Base-by-base conservation (phyloP, 73 alveolate genomes). In the Halteria grandinella region DNA sequence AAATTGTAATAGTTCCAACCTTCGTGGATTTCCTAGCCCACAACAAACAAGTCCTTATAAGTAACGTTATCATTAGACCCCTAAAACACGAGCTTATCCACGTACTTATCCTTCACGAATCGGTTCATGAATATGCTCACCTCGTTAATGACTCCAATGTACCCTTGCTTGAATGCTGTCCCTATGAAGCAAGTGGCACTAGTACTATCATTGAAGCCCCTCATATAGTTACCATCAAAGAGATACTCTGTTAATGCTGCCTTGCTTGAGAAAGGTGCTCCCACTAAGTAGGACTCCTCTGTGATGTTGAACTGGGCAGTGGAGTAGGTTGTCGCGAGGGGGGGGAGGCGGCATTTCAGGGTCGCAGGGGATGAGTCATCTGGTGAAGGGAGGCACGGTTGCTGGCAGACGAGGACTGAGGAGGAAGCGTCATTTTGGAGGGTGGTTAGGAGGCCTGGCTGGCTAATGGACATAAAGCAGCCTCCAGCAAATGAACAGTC, bases 401-500 rank as follows among this genome's bases (percentile, higher is more conserved):
- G 1, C 77, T 59, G 43, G n/a, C n/a, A n/a, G n/a, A n/a, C n/a
- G n/a, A n/a, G n/a, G n/a, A n/a, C n/a, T n/a, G n/a, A n/a, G n/a
- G n/a, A n/a, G n/a, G n/a, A n/a, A n/a, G n/a, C n/a, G n/a, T n/a
- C n/a, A n/a, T n/a, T n/a, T n/a, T n/a, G n/a, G n/a, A n/a, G n/a
- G n/a, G n/a, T n/a, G n/a, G n/a, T n/a, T n/a, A n/a, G n/a, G n/a
- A n/a, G n/a, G 17, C 79, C 79, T 18, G 66, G 52, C 5, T 6
- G 10, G 6, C 37, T 28, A 37, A 64, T n/a, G 20, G 44, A 18
- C 6, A 64, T 5, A 12, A 6, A 1, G 51, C 79, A 64, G 20
- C 79, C 79, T 44, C 79, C 79, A 15, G 79, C 79, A 27, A 64
- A 64, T 1, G 79, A 64, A 64, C 79, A 64, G 3, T 2, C 17